phyloP scores from a whole-genome alignment of 768 basidiomycete genomes.

The Neoboletus magnificus region DNA sequence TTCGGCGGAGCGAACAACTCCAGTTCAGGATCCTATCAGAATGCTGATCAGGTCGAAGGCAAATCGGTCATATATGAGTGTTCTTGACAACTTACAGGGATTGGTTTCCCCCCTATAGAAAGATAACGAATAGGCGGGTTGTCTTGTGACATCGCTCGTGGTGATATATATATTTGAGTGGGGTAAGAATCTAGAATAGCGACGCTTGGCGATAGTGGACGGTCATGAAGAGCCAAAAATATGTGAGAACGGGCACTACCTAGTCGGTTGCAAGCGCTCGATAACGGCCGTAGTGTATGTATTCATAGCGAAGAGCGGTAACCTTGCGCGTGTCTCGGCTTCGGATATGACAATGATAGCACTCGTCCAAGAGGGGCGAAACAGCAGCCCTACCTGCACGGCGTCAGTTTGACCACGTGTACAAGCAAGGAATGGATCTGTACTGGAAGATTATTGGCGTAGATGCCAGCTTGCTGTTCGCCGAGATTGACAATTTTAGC shows the following conservation, averaged over 20 bases:
- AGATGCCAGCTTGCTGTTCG: slow-evolving; percentile 46
- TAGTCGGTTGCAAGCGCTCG: slow-evolving; percentile 42
- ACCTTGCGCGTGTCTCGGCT: slow-evolving; percentile 34
- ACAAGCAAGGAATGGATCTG: not conserved
- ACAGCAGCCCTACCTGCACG: slow-evolving; percentile 48
- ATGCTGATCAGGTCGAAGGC: not conserved
- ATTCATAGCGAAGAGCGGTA: slow-evolving; percentile 52
- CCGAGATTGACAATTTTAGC: slow-evolving; percentile 50
- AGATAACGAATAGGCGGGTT: slow-evolving; percentile 56
- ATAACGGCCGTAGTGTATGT: slow-evolving; percentile 44
- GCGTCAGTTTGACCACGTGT: not conserved
- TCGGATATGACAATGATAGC: slow-evolving; percentile 53
- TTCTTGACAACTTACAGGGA: slow-evolving; percentile 5
- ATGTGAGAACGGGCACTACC: slow-evolving; percentile 30
- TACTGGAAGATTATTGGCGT: slow-evolving; percentile 47
- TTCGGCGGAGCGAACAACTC: slow-evolving; percentile 53
- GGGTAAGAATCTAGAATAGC: slow-evolving; percentile 54
- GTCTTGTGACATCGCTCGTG: slow-evolving; percentile 31
- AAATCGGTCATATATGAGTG: not conserved
- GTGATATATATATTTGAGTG: slow-evolving; percentile 45
- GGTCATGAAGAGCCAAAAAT: not conserved
- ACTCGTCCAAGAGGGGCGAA: slow-evolving; percentile 47
- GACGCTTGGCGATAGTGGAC: slow-evolving; percentile 32
- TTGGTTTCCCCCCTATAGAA: slow-evolving; percentile 21
- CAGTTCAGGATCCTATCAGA: slow-evolving; percentile 32